Evolutionary conservation across 345 rosid genomes (phyloP).

Genomic region (Eucalyptus polybractea): DNA sequence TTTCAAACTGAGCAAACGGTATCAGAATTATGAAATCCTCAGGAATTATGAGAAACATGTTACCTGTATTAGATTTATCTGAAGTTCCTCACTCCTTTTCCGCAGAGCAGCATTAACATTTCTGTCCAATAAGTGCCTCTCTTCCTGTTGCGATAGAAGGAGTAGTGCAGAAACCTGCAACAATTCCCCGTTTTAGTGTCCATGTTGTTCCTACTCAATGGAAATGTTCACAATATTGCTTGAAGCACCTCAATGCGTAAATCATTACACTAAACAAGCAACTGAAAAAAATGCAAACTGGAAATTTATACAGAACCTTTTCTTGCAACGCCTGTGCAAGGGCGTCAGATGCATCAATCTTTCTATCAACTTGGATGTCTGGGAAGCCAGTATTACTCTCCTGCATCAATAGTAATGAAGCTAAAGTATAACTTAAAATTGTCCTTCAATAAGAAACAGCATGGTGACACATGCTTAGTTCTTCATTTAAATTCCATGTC

Average conservation of each 20-base stretch:
- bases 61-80: constrained; percentile 83
- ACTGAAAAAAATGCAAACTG: not conserved
- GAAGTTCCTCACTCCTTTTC: constrained; percentile 82
- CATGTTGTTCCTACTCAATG: not conserved
- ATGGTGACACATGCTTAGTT: not conserved
- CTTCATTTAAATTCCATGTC: not conserved
- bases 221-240: not conserved
- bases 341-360: constrained; percentile 33
- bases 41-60: not conserved
- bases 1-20: not conserved
- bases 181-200: not conserved
- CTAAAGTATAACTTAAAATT: not conserved
- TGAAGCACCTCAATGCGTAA: not conserved
- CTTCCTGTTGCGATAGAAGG: constrained; percentile 93
- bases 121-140: constrained; percentile 83
- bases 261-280: not conserved
- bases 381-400: constrained; percentile 3
- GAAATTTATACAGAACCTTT: constrained; percentile 37
- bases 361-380: constrained; percentile 5
- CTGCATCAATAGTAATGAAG: constrained; percentile 22
- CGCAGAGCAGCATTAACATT: constrained; percentile 78
- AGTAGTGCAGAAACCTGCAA: constrained; percentile 69
- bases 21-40: not conserved
- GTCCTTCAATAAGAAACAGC: not conserved
- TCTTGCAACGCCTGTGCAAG: constrained; percentile 79